phyloP scores from a whole-genome alignment of 352 stramenopile species.

The Phytophthora sp. region DNA sequence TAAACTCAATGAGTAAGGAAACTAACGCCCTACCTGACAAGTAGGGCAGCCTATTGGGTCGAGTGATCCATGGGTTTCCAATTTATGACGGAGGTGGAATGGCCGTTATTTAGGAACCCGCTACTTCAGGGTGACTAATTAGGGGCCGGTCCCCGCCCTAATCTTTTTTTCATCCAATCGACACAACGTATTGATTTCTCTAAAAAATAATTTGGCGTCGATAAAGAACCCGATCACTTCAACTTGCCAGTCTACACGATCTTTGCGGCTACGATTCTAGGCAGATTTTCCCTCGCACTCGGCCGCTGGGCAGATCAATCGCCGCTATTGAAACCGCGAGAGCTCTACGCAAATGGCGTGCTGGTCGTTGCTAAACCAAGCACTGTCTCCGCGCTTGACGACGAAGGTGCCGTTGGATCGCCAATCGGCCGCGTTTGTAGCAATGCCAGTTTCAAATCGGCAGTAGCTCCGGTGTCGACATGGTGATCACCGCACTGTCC shows the following conservation, averaged over 20 bases:
- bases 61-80: conserved; percentile 57
- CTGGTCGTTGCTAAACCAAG: no score
- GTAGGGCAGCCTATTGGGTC: conserved; percentile 63
- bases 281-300: no score
- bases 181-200: neutral
- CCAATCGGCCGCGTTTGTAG: neutral
- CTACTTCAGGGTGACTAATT: conserved; percentile 58
- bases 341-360: no score
- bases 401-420: conserved; percentile 9
- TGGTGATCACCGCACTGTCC: neutral
- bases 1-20: conserved; percentile 95
- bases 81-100: conserved; percentile 88
- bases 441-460: conserved; percentile 15
- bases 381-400: no score
- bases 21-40: conserved; percentile 90
- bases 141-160: conserved; percentile 58
- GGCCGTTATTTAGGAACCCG: conserved; percentile 43
- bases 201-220: neutral
- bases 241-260: no score
- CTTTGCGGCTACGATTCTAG: no score
- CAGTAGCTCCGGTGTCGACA: neutral
- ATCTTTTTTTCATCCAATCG: conserved; percentile 1
- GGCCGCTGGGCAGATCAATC: no score
- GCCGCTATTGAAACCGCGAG: neutral
- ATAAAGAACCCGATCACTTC: neutral